phyloP scores from a whole-genome alignment of 1,284 basidiomycete species.

The Wallemia mellicola region DNA sequence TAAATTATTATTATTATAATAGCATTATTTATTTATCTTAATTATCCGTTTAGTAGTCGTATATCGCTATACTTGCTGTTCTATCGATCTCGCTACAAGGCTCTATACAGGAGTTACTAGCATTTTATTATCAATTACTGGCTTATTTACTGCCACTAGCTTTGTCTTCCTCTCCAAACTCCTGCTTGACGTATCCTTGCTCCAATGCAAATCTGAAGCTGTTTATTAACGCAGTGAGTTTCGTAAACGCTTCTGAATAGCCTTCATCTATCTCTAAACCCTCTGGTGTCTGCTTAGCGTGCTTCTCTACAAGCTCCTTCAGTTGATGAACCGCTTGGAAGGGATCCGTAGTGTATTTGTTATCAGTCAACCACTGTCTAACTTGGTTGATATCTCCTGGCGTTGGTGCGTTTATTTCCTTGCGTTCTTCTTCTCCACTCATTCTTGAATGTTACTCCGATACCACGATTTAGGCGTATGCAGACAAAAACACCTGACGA shows the following conservation, averaged over 20 bases:
- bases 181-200: too few species aligned
- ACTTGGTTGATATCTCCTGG: not conserved
- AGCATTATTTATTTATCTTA: too few species aligned
- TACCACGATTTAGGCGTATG: not conserved
- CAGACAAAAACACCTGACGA: not conserved
- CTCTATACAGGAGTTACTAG: too few species aligned
- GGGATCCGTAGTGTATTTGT: not conserved
- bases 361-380: not conserved
- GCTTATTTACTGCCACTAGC: too few species aligned
- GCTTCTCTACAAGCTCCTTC: not conserved
- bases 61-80: too few species aligned
- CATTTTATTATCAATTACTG: too few species aligned
- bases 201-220: not conserved
- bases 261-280: not conserved
- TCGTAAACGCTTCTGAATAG: not conserved
- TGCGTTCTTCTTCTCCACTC: too few species aligned
- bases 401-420: not conserved
- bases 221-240: not conserved
- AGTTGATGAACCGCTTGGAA: not conserved
- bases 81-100: too few species aligned
- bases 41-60: too few species aligned
- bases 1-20: too few species aligned
- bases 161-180: too few species aligned
- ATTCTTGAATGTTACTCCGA: not conserved
- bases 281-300: not conserved